A percentile compares a stretch with the other conserved stretches of the same genome.
phyloP scores from a whole-genome alignment of 179 eudicot genomes.

The Monotropa hypopitys region DNA sequence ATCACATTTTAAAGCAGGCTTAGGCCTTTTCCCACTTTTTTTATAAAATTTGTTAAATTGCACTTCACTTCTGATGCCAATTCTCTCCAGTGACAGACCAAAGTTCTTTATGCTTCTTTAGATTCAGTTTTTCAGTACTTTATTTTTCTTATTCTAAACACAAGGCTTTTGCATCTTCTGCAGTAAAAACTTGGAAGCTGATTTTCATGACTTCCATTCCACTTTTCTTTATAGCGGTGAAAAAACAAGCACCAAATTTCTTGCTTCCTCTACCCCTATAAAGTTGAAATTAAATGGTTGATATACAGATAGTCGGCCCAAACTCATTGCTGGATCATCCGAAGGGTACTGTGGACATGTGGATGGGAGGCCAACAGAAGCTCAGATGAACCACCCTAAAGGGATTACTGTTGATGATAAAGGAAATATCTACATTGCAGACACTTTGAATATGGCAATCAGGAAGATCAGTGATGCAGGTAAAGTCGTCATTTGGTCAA shows the following conservation, averaged over 20 bases:
- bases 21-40: slow-evolving; percentile 9
- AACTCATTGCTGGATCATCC: slow-evolving; percentile 62
- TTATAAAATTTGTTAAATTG: slow-evolving; percentile 3
- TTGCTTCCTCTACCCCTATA: background rate
- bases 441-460: slow-evolving; percentile 71
- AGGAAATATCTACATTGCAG: slow-evolving; percentile 87
- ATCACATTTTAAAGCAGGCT: slow-evolving; percentile 9
- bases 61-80: slow-evolving; percentile 8
- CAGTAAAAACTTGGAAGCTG: background rate
- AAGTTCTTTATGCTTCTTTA: slow-evolving; percentile 3
- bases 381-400: slow-evolving; percentile 76
- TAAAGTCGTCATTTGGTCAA: slow-evolving; percentile 10
- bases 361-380: slow-evolving; percentile 85
- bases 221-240: background rate
- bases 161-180: slow-evolving; percentile 9
- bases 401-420: slow-evolving; percentile 68
- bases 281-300: slow-evolving; percentile 8
- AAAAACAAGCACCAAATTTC: background rate
- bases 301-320: slow-evolving; percentile 69
- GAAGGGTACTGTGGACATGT: slow-evolving; percentile 85
- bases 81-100: background rate
- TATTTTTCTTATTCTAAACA: background rate
- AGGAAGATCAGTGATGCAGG: slow-evolving; percentile 70
- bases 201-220: background rate
- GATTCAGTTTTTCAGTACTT: background rate